Evolutionary conservation across 371 early-diverging fungal species (phyloP), one percentile per base, ranked within the genome.

Genomic region (Saksenaea vasiformis): DNA sequence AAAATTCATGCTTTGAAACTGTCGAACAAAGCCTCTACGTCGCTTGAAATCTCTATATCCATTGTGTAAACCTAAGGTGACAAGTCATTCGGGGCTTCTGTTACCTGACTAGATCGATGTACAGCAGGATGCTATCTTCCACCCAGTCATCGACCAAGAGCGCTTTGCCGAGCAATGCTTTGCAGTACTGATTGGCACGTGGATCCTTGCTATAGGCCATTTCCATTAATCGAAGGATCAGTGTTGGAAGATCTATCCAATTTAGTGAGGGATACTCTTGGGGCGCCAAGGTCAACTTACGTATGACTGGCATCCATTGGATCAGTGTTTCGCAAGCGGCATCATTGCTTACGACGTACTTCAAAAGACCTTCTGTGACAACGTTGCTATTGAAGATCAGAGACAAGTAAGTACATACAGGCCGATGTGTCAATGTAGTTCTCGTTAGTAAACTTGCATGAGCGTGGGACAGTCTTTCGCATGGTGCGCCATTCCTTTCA

Each of bases 121-220:
- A 66, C 1, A 66, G 15, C 7, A 57, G 34, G 4, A 66, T 14
- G 1, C 66, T 57, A 15, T 66, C 66, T 35, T 60, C 47, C n/a
- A 31, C 19, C 61, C 66, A 61, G 19, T 54, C 37, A 5, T 37
- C 39, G 17, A 56, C 51, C 17, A 66, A 27, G 3, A 66, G 39
- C 7, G 61, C 57, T 47, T 66, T 66, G 3, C 54, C 66, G 15
- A 66, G 54, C 55, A 66, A 36, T 47, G 66, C 66, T 36, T 61
- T 66, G 28, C 66, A 66, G 13, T 61, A 56, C 26, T 66, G 66
- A 5, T 60, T 66, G 15, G 56, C 19, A n/a, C 66, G 44, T 2
- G 27, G 22, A 31, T 60, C 60, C 24, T 24, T 24, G 36, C 28
- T 60, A n/a, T 60, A n/a, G 7, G 60, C 47, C 60, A 60, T 60